phyloP scores from a whole-genome alignment of 2,329 filamentous ascomycete genomes.

The Leptoxyphium fumago region DNA sequence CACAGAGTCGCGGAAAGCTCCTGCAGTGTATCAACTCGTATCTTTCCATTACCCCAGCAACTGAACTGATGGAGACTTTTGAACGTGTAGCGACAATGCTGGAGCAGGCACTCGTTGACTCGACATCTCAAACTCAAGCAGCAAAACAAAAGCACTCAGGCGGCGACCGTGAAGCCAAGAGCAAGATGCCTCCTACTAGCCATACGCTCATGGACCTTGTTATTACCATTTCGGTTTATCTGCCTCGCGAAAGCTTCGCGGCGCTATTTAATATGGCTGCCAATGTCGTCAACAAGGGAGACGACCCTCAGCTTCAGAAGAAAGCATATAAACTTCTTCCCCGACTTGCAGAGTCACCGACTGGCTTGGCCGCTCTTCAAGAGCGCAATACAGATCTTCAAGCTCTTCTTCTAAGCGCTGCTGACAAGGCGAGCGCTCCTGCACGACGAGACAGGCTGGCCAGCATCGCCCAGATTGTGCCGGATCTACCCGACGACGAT shows the following conservation, averaged over 20 bases:
- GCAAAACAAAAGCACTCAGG: constrained; percentile 40
- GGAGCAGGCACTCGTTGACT: constrained; percentile 50
- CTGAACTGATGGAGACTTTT: constrained; percentile 78
- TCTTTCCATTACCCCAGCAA: constrained; percentile 51
- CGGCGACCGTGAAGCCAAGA: constrained; percentile 33
- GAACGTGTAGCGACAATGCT: constrained; percentile 74
- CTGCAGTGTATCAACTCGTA: constrained; percentile 91
- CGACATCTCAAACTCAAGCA: constrained; percentile 47
- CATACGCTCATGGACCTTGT: constrained; percentile 95
- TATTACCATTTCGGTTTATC: constrained; percentile 88
- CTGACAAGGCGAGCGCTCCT: constrained; percentile 74
- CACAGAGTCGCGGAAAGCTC: constrained; percentile 80
- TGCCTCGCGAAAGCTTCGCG: constrained; percentile 73
- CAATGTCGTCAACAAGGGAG: constrained; percentile 62
- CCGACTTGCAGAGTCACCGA: constrained; percentile 66
- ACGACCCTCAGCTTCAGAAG: constrained; percentile 90
- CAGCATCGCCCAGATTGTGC: constrained; percentile 67
- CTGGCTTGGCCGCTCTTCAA: constrained; percentile 58
- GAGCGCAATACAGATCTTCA: constrained; percentile 70
- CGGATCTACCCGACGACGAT: constrained; percentile 59
- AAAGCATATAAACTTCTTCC: constrained; percentile 98
- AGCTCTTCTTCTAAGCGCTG: constrained; percentile 59
- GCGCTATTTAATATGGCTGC: constrained; percentile 77
- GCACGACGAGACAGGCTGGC: constrained; percentile 74
- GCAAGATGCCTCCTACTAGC: constrained; percentile 75